Evolutionary conservation across 2,329 filamentous ascomycete species (phyloP), one percentile per base, ranked within the genome.

Genomic region (Phoma herbarum): DNA sequence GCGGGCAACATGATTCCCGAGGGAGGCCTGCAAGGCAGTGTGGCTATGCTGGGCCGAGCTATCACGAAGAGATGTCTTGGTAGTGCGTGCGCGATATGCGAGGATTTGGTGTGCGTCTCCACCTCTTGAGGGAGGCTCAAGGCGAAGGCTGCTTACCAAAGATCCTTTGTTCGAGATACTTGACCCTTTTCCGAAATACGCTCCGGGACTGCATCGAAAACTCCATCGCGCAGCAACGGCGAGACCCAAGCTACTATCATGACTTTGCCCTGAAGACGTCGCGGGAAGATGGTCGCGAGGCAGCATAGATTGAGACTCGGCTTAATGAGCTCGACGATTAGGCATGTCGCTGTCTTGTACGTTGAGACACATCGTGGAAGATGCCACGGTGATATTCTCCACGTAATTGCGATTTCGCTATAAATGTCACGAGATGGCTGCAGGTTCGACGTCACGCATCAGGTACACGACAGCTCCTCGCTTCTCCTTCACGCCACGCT

Each of bases 21-120:
- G 48, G 48, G n/a, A 41, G 23, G 28, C 12, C 28, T 18, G 20
- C 4, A 9, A 11, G 16, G 54, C 18, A n/a, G 20, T 26, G 47
- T 46, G 54, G 54, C 47, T 51, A 35, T 57, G 47, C 18, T 28
- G 35, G 7, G 20, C 5, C n/a, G 18, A 29, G 20, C 9, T 11
- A 12, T 12, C 16, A n/a, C 8, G 25, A 1, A 0, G 29, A 35
- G 9, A 25, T 23, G 46, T 31, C 18, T 20, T 45, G 29, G 37
- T 35, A 18, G 10, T 22, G 26, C n/a, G 31, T 41, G 51, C 28
- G 33, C 16, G 45, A 25, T 26, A 37, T 49, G 45, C 52, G 28
- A 28, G 14, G 16, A 28, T 37, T 43, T 42, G 35, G 52, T 12
- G 8, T 18, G 20, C 20, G 12, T 28, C 23, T 29, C 10, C 14